These are phyloP conservation scores for Phoma herbarum DNA, from an alignment of 2,329 filamentous ascomycete species.

Conservation along the genomic window DNA sequence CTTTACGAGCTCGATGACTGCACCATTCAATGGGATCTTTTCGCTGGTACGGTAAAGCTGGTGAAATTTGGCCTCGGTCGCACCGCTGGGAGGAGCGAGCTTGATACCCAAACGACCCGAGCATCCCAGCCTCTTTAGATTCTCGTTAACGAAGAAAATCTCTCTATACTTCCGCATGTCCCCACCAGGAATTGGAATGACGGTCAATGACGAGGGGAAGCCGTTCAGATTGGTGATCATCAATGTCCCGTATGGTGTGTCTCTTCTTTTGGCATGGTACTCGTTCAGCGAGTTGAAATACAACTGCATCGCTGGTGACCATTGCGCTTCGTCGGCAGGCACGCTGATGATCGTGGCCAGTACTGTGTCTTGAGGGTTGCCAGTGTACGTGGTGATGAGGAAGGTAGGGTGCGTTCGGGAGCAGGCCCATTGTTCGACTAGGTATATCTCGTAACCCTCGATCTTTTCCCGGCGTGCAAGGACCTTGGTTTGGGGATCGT, in stretches of 20 bases:
- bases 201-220: slow-evolving; percentile 89
- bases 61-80: slow-evolving; percentile 89
- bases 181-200: slow-evolving; percentile 89
- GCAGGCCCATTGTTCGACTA: slow-evolving; percentile 98
- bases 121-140: slow-evolving; percentile 90
- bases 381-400: slow-evolving; percentile 91
- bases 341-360: slow-evolving; percentile 82
- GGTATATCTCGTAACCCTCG: slow-evolving; percentile 87
- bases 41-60: slow-evolving; percentile 90
- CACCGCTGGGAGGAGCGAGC: slow-evolving; percentile 77
- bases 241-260: slow-evolving; percentile 81
- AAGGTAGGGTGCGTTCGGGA: slow-evolving; percentile 90
- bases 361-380: slow-evolving; percentile 81
- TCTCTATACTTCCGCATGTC: slow-evolving; percentile 82
- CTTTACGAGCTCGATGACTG: slow-evolving; percentile 88
- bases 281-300: slow-evolving; percentile 89
- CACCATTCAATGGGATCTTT: slow-evolving; percentile 76
- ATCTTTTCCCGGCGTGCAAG: slow-evolving; percentile 76
- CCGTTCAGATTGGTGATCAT: slow-evolving; percentile 95
- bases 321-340: slow-evolving; percentile 78
- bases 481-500: slow-evolving; percentile 78
- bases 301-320: slow-evolving; percentile 79
- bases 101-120: slow-evolving; percentile 88
- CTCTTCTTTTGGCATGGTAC: slow-evolving; percentile 83
- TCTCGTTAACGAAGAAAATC: slow-evolving; percentile 91